Evolutionary conservation across 139 green algal species (phyloP).

Genomic region (Volvox reticuliferus): DNA sequence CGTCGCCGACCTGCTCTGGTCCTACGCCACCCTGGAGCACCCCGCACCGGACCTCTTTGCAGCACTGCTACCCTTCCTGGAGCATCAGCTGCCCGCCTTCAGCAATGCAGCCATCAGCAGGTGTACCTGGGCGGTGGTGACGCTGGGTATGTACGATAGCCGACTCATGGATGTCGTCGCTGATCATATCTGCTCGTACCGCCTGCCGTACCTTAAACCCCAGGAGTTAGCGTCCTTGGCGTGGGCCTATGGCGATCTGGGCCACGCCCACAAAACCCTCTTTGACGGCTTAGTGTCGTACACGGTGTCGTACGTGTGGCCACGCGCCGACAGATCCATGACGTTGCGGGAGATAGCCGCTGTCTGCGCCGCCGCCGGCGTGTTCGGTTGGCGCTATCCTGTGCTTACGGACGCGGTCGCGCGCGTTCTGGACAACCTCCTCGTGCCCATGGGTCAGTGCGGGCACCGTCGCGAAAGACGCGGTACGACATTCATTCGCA

Average conservation of each 20-base stretch:
- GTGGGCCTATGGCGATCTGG: slow-evolving; percentile 8
- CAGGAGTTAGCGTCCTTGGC: slow-evolving; percentile 47
- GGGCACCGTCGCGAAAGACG: too few species aligned
- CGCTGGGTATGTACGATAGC: background rate
- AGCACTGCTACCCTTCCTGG: background rate
- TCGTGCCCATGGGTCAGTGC: too few species aligned
- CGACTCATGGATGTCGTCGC: slow-evolving; percentile 60
- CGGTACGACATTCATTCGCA: too few species aligned
- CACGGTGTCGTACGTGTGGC: background rate
- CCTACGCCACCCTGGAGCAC: slow-evolving; percentile 34
- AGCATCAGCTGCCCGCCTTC: background rate
- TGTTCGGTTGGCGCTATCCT: background rate
- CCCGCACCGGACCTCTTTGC: background rate
- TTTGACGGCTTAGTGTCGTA: background rate
- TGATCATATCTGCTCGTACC: background rate
- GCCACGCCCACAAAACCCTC: background rate
- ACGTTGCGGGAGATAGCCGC: background rate
- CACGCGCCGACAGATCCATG: background rate
- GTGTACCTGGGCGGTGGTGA: background rate
- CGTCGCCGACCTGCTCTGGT: slow-evolving; percentile 52
- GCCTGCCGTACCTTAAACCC: slow-evolving; percentile 7
- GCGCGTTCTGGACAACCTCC: background rate
- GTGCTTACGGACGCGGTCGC: background rate
- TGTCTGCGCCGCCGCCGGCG: background rate
- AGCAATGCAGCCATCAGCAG: background rate